Evolutionary conservation across 2,329 filamentous ascomycete species (phyloP).

Genomic region (Cercospora berteroae): DNA sequence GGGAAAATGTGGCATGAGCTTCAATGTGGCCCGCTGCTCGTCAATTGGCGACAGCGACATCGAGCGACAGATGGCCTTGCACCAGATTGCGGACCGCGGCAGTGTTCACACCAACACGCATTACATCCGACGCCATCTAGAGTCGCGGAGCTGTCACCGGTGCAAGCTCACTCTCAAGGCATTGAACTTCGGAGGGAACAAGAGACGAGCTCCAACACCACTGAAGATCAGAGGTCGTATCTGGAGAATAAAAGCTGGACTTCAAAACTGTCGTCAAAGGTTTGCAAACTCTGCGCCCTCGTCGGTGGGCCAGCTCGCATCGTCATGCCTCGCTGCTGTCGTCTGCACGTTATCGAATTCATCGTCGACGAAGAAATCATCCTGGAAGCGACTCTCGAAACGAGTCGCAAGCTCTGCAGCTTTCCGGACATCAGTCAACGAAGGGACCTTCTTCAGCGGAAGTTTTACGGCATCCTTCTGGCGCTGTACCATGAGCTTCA

Average conservation of each 20-base stretch:
- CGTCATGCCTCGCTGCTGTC: neutral
- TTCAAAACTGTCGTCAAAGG: slow-evolving; percentile 4
- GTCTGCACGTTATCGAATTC: neutral
- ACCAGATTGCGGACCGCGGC: neutral
- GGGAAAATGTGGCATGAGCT: neutral
- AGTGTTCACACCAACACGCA: neutral
- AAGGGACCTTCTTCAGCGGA: neutral
- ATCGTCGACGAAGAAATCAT: neutral
- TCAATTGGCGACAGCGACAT: neutral
- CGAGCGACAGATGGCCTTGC: neutral
- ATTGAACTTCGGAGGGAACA: neutral
- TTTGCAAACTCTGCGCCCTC: slow-evolving; percentile 16
- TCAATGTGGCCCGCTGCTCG: neutral
- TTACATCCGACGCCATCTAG: neutral
- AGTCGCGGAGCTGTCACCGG: neutral
- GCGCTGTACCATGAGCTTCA: slow-evolving; percentile 13
- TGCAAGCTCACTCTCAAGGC: neutral
- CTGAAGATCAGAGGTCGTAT: neutral
- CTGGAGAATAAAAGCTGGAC: neutral
- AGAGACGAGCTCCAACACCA: neutral
- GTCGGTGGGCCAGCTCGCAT: slow-evolving; percentile 10
- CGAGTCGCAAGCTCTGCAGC: neutral
- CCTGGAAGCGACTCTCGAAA: slow-evolving; percentile 1
- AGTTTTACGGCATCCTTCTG: slow-evolving; percentile 11
- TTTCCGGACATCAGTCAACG: neutral